These are phyloP conservation scores for Backusella luteola DNA, from an alignment of 192 early-diverging fungal genomes.

Conservation along the genomic window DNA sequence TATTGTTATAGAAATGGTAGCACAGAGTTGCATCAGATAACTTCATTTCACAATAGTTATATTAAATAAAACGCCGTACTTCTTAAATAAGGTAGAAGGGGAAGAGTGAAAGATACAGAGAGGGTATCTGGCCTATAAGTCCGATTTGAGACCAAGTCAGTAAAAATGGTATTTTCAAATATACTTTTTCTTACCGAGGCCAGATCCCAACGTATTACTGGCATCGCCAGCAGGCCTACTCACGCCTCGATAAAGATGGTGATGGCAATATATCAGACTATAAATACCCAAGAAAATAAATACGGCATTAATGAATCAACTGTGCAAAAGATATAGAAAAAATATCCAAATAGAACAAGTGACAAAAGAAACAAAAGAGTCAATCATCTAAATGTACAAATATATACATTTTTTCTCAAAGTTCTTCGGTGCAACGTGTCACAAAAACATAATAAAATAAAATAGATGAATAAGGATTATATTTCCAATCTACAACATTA, in stretches of 20 bases:
- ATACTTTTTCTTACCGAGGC: too few relatives aligned
- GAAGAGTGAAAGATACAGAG: not conserved
- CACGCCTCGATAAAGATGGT: too few relatives aligned
- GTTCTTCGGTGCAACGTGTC: not conserved
- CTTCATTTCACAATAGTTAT: not conserved
- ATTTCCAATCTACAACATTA: not conserved
- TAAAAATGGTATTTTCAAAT: too few relatives aligned
- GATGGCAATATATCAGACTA: too few relatives aligned
- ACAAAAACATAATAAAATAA: not conserved
- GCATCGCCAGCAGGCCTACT: too few relatives aligned
- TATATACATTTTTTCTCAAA: constrained; percentile 7
- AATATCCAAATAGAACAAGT: not conserved
- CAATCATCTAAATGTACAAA: not conserved
- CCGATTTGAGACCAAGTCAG: too few relatives aligned
- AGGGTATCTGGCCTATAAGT: too few relatives aligned
- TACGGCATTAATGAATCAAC: too few relatives aligned
- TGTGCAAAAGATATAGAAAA: too few relatives aligned
- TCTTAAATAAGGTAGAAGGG: not conserved
- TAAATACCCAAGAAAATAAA: too few relatives aligned
- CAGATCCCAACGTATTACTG: too few relatives aligned
- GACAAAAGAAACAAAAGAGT: not conserved
- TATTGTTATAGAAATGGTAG: not conserved
- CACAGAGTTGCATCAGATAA: not conserved
- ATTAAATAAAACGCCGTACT: not conserved
- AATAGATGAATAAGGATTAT: constrained; percentile 8